These are phyloP conservation scores for Penicillium coffeae DNA, from an alignment of 495 filamentous ascomycete species.

Conservation along the genomic window DNA sequence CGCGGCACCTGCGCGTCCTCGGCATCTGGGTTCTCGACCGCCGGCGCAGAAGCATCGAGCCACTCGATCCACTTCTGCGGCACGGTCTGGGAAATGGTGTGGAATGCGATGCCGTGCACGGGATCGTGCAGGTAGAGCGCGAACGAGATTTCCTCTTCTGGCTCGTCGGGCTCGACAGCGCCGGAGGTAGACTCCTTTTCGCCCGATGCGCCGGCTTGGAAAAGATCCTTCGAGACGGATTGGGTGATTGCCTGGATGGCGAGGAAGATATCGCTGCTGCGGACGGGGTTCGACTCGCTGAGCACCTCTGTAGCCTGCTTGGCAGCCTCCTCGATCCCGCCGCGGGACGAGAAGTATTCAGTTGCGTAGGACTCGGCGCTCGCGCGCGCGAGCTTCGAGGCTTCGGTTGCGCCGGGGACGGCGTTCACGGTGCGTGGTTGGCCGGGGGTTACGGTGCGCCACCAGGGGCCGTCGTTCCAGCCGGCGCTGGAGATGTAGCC, in stretches of 20 bases:
- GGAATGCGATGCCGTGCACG: constrained; percentile 84
- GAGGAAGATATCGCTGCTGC: constrained; percentile 91
- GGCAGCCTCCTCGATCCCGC: constrained; percentile 76
- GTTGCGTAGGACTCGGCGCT: constrained; percentile 81
- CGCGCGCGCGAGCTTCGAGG: constrained; percentile 81
- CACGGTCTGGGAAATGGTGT: constrained; percentile 76
- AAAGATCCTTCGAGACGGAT: constrained; percentile 58
- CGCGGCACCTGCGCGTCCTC: constrained; percentile 33
- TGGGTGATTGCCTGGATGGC: constrained; percentile 82
- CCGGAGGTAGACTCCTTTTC: constrained; percentile 53
- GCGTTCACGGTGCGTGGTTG: constrained; percentile 71
- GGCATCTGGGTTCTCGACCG: constrained; percentile 35
- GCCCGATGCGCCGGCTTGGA: constrained; percentile 52
- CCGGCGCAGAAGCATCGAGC: constrained; percentile 73
- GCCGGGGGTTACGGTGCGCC: constrained; percentile 63
- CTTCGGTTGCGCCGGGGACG: constrained; percentile 77
- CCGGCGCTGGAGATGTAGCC: constrained; percentile 52
- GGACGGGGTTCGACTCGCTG: constrained; percentile 80
- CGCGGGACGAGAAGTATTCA: constrained; percentile 73
- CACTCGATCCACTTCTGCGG: constrained; percentile 85
- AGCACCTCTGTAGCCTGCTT: constrained; percentile 69
- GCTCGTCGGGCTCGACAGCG: constrained; percentile 47
- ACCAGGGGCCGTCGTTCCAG: constrained; percentile 96
- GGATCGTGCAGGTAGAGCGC: constrained; percentile 93
- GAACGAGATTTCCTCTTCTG: constrained; percentile 66